Evolutionary conservation across 2,329 filamentous ascomycete species (phyloP).

Genomic region (Penicillium occitanis): DNA sequence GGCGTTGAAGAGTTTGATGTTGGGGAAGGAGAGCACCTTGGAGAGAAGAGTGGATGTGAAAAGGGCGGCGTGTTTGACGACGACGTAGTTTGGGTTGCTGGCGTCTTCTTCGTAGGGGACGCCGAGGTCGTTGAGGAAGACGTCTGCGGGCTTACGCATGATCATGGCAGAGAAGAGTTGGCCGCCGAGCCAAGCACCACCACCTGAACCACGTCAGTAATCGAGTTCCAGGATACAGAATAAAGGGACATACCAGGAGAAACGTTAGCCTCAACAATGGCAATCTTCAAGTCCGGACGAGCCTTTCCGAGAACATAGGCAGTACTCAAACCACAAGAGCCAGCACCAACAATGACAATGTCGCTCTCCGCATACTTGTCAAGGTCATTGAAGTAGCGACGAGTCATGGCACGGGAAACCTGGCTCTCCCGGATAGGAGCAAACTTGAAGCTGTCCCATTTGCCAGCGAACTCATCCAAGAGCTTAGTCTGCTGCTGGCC

Average conservation of each 20-base stretch:
- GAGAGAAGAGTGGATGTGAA: constrained; percentile 87
- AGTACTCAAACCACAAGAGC: constrained; percentile 80
- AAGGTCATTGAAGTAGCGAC: constrained; percentile 87
- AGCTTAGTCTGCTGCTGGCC: constrained; percentile 52
- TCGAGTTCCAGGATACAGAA: background rate
- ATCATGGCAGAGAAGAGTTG: constrained; percentile 96
- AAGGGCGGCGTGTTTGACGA: constrained; percentile 89
- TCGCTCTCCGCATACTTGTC: constrained; percentile 89
- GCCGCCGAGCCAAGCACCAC: constrained; percentile 88
- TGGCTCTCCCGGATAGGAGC: constrained; percentile 86
- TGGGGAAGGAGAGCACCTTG: constrained; percentile 79
- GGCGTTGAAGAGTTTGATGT: constrained; percentile 95
- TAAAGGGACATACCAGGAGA: constrained; percentile 58
- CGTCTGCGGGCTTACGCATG: constrained; percentile 87
- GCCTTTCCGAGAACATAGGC: constrained; percentile 81
- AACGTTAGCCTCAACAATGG: constrained; percentile 84
- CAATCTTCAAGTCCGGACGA: constrained; percentile 87
- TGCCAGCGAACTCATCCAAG: constrained; percentile 66
- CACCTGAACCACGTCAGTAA: constrained; percentile 50
- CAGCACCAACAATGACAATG: constrained; percentile 89
- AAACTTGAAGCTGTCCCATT: constrained; percentile 82
- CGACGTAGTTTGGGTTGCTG: constrained; percentile 81
- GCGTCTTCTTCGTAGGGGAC: constrained; percentile 87
- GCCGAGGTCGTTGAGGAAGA: constrained; percentile 76
- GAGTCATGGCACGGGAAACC: constrained; percentile 89